Conservation (phyloP, 2,329 filamentous ascomycete genomes). For the Passalora sequoiae region DNA sequence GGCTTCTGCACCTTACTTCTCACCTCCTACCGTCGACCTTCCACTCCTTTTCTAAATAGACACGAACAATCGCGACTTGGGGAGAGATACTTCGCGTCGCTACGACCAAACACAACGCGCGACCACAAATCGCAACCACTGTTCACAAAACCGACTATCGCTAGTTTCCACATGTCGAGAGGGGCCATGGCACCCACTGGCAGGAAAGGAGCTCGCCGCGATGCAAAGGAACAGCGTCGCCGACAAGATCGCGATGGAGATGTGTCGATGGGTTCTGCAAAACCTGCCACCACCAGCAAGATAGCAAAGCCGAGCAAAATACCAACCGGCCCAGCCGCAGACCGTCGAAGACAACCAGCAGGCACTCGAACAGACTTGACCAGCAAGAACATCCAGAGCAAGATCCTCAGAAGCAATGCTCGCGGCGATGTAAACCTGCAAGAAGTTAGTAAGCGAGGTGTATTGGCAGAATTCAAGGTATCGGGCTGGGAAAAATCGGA, state of each 20-base stretch:
- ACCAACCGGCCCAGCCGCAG: constrained; percentile 16
- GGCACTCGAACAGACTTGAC: constrained; percentile 13
- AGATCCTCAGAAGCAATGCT: constrained; percentile 23
- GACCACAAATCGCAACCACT: background rate
- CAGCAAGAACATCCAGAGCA: constrained; percentile 24
- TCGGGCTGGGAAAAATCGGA: constrained; percentile 40
- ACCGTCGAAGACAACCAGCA: constrained; percentile 4
- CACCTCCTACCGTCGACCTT: no score
- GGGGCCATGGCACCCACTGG: background rate
- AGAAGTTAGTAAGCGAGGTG: constrained; percentile 16
- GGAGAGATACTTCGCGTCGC: no score
- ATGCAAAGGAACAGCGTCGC: background rate
- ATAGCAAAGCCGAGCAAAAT: constrained; percentile 16
- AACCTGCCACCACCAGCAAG: constrained; percentile 31
- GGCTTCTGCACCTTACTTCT: no score
- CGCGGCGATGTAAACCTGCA: constrained; percentile 27
- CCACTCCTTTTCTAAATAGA: no score
- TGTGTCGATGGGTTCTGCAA: constrained; percentile 50
- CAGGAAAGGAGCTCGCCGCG: background rate
- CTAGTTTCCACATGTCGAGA: background rate
- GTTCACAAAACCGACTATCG: background rate
- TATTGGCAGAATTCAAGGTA: constrained; percentile 35
- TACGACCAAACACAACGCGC: no score
- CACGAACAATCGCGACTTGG: background rate
- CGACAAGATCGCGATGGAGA: constrained; percentile 49